These are phyloP conservation scores for Fusarium continuum DNA, from an alignment of 2,329 filamentous ascomycete species.

Conservation along the genomic window DNA sequence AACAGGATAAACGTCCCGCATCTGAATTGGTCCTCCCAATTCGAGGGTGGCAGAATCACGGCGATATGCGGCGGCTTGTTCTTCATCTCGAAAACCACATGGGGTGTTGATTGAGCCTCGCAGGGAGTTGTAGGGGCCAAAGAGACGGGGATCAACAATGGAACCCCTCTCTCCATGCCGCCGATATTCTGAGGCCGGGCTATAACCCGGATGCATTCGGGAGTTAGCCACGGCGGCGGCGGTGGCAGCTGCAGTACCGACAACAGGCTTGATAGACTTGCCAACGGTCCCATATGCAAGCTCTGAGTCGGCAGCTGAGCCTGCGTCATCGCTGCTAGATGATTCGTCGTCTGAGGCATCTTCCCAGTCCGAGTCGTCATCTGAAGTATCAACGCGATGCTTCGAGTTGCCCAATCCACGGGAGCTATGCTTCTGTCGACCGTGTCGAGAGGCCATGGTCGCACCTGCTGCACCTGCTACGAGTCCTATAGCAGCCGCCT, in stretches of 20 bases:
- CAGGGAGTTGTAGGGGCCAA: conserved; percentile 70
- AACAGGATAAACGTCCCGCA: conserved; percentile 73
- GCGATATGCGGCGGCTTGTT: conserved; percentile 39
- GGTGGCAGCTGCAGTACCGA: conserved; percentile 45
- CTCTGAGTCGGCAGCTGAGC: conserved; percentile 52
- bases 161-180: conserved; percentile 54
- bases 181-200: conserved; percentile 17
- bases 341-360: conserved; percentile 62
- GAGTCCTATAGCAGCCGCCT: conserved; percentile 34
- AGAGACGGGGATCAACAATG: conserved; percentile 66
- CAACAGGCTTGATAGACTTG: conserved; percentile 35
- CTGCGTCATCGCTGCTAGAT: conserved; percentile 46
- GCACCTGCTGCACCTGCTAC: conserved; percentile 53
- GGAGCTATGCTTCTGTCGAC: conserved; percentile 48
- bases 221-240: conserved; percentile 52
- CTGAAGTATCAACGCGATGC: conserved; percentile 48
- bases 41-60: conserved; percentile 38
- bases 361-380: conserved; percentile 66
- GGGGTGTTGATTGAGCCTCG: conserved; percentile 63
- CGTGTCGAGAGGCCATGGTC: conserved; percentile 51
- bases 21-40: conserved; percentile 40
- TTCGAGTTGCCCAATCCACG: conserved; percentile 55
- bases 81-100: conserved; percentile 61
- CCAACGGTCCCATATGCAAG: conserved; percentile 50
- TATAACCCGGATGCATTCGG: conserved; percentile 40